Evolutionary conservation across 306 rosid genomes (phyloP).

Genomic region (peach (Prunus persica)): Prunus_persica_NCBIv2 NC_034015.1:12792001-12792500

Average conservation of each 20-base stretch:
- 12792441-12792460: neutral
- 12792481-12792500: neutral
- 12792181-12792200: constrained; percentile 9
- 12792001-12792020: too few relatives aligned
- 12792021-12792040: too few relatives aligned
- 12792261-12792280: constrained; percentile 36
- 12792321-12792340: constrained; percentile 11
- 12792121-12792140: neutral
- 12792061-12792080: neutral
- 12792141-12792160: neutral
- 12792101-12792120: neutral
- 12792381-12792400: constrained; percentile 18
- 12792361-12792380: constrained; percentile 27
- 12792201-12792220: neutral
- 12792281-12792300: constrained; percentile 35
- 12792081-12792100: too few relatives aligned
- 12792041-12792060: too few relatives aligned
- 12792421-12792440: neutral
- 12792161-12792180: constrained; percentile 16
- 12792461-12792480: neutral
- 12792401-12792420: constrained; percentile 15
- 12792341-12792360: neutral
- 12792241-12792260: constrained; percentile 11
- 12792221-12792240: constrained; percentile 1
- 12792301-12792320: neutral